Conservation (phyloP, 2,329 filamentous ascomycete genomes). For the Westerdykella sp. region DNA sequence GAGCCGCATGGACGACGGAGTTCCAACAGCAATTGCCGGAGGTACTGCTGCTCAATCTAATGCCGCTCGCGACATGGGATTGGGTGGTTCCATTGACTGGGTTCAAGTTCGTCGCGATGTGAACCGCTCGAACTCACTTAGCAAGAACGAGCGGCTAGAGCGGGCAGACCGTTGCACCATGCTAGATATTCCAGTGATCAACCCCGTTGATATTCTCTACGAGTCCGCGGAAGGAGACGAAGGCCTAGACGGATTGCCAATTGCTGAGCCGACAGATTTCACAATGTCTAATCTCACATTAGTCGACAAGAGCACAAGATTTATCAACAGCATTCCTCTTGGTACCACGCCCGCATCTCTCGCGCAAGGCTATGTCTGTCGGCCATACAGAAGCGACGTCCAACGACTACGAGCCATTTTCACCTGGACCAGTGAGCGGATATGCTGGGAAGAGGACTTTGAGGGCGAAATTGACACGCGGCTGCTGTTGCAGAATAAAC, state of each 20-base stretch:
- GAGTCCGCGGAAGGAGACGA: conserved; percentile 86
- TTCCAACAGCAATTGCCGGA: conserved; percentile 51
- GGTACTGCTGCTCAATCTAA: conserved; percentile 32
- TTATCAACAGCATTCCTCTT: conserved; percentile 75
- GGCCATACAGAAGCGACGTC: conserved; percentile 89
- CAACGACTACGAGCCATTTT: conserved; percentile 92
- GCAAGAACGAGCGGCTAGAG: conserved; percentile 79
- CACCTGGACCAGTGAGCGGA: conserved; percentile 92
- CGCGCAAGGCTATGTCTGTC: conserved; percentile 85
- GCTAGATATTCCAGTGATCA: conserved; percentile 83
- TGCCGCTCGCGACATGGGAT: conserved; percentile 65
- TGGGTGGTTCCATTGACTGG: conserved; percentile 69
- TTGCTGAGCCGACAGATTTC: conserved; percentile 79
- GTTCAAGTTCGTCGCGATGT: conserved; percentile 96
- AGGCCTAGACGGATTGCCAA: conserved; percentile 73
- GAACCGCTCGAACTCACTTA: conserved; percentile 89
- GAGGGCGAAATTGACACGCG: conserved; percentile 78
- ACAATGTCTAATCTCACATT: conserved; percentile 70
- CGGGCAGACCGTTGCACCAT: conserved; percentile 85
- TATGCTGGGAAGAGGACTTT: conserved; percentile 92
- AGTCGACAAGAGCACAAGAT: conserved; percentile 93
- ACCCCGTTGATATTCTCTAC: conserved; percentile 82
- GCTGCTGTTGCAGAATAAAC: conserved; percentile 74
- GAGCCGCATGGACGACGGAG: conserved; percentile 34
- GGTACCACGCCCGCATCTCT: conserved; percentile 75